A percentile compares a stretch with the other conserved stretches of the same genome.
These are phyloP conservation scores for Canavalia gladiata DNA, from an alignment of 306 rosid species.

Conservation along the genomic window DNA sequence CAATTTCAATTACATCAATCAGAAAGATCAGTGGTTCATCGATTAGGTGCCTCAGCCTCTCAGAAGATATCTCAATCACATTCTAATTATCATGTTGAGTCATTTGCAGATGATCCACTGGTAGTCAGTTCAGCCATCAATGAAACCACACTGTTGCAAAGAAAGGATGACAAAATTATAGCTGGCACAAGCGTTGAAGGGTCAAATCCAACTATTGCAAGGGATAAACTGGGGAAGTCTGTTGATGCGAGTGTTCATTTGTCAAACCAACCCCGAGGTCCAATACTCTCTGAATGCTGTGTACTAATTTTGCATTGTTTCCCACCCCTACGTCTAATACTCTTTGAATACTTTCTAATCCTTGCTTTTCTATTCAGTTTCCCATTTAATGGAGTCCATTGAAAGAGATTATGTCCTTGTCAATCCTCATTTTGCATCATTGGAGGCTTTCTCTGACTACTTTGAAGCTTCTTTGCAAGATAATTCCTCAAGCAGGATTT, in stretches of 20 bases:
- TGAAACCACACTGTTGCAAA: conserved; percentile 40
- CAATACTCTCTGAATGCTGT: conserved; percentile 41
- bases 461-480: conserved; percentile 66
- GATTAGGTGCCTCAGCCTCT: conserved; percentile 44
- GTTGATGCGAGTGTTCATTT: conserved; percentile 48
- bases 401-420: conserved; percentile 89
- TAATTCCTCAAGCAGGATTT: conserved; percentile 50
- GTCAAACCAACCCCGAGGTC: conserved; percentile 68
- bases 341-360: conserved; percentile 40
- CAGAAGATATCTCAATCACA: conserved; percentile 51
- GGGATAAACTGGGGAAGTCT: conserved; percentile 52
- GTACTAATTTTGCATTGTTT: conserved; percentile 41
- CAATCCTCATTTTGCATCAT: conserved; percentile 63
- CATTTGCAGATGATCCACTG: conserved; percentile 50
- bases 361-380: conserved; percentile 57
- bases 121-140: conserved; percentile 44
- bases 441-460: conserved; percentile 72
- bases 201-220: conserved; percentile 45
- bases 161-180: conserved; percentile 47
- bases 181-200: conserved; percentile 48
- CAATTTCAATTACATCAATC: conserved; percentile 49
- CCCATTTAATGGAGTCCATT: conserved; percentile 79
- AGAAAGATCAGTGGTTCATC: conserved; percentile 49
- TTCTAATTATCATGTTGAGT: conserved; percentile 45
- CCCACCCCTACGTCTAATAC: conserved; percentile 58